Evolutionary conservation across 495 filamentous ascomycete species (phyloP).

Genomic region (Stereocaulon alpinum): DNA sequence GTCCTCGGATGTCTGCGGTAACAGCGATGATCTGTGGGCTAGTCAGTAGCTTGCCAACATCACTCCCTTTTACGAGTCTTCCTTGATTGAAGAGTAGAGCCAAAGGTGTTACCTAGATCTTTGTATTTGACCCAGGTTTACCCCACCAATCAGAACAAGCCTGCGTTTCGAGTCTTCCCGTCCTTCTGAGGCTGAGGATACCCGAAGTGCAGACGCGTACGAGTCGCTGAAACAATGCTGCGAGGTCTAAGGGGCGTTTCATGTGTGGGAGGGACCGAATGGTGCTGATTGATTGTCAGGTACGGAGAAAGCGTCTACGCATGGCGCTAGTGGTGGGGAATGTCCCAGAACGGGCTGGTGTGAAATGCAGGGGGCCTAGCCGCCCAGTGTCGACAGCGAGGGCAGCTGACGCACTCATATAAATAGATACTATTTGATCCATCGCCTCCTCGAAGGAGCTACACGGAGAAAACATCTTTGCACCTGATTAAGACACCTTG

Average conservation of each 20-base stretch:
- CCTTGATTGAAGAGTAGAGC: neutral
- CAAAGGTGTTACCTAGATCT: slow-evolving; percentile 2
- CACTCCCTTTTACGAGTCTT: neutral
- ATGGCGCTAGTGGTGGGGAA: slow-evolving; percentile 17
- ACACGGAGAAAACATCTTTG: too few species aligned
- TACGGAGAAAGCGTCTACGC: slow-evolving; percentile 10
- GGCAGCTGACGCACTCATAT: neutral
- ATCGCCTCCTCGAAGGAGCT: too few species aligned
- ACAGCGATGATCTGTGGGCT: neutral
- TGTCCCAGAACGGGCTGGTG: neutral
- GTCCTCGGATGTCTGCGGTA: neutral
- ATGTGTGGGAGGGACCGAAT: neutral
- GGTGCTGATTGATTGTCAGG: slow-evolving; percentile 10
- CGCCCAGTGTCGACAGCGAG: neutral
- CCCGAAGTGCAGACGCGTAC: neutral
- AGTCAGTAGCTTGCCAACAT: neutral
- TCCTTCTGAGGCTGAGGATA: neutral
- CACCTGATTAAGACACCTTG: too few species aligned
- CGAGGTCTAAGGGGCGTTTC: slow-evolving; percentile 3
- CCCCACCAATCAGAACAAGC: slow-evolving; percentile 8
- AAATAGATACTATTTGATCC: too few species aligned
- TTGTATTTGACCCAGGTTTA: slow-evolving; percentile 4
- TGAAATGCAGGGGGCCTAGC: neutral
- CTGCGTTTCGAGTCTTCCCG: neutral
- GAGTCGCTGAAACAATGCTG: neutral